Evolutionary conservation across 768 basidiomycete genomes (phyloP), one percentile per base, ranked within the genome.

Genomic region (Mycena vitilis): DNA sequence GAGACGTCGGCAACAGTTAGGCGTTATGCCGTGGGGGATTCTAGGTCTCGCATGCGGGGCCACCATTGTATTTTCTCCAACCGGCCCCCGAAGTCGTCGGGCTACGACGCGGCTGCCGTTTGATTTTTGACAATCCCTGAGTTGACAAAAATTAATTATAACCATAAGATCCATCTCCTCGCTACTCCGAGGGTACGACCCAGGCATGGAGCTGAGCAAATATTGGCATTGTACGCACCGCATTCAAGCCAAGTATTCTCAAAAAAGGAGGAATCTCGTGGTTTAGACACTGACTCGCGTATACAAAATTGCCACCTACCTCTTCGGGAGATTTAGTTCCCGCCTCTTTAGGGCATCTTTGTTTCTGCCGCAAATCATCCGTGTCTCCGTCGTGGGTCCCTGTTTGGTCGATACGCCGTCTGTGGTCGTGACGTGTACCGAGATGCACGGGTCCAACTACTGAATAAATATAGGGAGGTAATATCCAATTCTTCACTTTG

Each of bases 381-480:
- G 11, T 53, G 38, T 9, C 30, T 30, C 30, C 30, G 30, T 18
- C 37, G 63, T 65, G 55, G 49, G 64, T 59, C 48, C 57, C 2
- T 65, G 34, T 45, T 59, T 52, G 40, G 48, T 53, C 12, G 4
- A 16, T 56, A 47, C 44, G 44, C 44, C 53, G 53, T 48, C 53
- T 9, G 15, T 36, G 34, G 6, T 18, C 20, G 23, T 40, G 36
- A 38, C 48, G 48, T 23, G 40, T 25, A 37, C 61, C 42, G 40
- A 42, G 11, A 62, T 53, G 20, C 37, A 20, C 63, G 56, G 38
- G 30, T 44, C 7, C 23, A 30, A n/a, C 9, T 49, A 49, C 6
- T n/a, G 25, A 44, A 58, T 65, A 65, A 65, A 65, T 59, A 65
- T 47, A 40, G 18, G 38, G 12, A 25, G 54, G 30, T 20, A 36